Evolutionary conservation across 2,329 filamentous ascomycete genomes (phyloP).

Genomic region (Arthrinium phaeospermum): DNA sequence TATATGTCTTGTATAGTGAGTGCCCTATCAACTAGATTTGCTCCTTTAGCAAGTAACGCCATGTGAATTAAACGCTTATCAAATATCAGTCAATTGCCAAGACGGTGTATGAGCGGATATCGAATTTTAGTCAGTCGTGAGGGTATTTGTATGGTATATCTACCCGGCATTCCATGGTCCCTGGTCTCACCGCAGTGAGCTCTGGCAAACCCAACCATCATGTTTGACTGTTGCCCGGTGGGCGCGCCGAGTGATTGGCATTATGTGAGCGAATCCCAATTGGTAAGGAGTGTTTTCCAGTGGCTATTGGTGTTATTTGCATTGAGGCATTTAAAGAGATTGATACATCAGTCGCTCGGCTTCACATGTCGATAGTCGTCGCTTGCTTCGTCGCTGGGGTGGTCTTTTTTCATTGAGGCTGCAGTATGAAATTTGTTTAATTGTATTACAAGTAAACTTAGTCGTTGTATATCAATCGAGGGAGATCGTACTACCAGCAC

Average conservation of each 20-base stretch:
- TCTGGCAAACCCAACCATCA: neutral
- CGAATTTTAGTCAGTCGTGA: no score
- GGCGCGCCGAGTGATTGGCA: neutral
- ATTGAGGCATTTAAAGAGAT: neutral
- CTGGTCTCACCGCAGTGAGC: neutral
- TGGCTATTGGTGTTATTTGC: neutral
- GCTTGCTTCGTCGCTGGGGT: neutral
- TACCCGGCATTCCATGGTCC: neutral
- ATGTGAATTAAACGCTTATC: neutral
- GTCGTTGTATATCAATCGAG: neutral
- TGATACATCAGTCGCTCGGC: no score
- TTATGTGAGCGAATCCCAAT: neutral
- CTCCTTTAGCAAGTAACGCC: neutral
- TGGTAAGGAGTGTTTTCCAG: neutral
- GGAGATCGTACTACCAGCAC: neutral
- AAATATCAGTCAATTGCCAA: neutral
- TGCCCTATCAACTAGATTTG: neutral
- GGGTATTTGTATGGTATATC: neutral
- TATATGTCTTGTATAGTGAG: neutral
- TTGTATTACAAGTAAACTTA: neutral
- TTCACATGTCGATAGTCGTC: neutral
- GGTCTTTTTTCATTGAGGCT: neutral
- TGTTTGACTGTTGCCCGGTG: neutral
- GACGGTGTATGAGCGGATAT: no score
- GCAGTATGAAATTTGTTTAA: neutral